A percentile compares a stretch with the other conserved stretches of the same genome.
phyloP scores from a whole-genome alignment of 176 grass and related monocot species.

The Avena atlantica region DNA sequence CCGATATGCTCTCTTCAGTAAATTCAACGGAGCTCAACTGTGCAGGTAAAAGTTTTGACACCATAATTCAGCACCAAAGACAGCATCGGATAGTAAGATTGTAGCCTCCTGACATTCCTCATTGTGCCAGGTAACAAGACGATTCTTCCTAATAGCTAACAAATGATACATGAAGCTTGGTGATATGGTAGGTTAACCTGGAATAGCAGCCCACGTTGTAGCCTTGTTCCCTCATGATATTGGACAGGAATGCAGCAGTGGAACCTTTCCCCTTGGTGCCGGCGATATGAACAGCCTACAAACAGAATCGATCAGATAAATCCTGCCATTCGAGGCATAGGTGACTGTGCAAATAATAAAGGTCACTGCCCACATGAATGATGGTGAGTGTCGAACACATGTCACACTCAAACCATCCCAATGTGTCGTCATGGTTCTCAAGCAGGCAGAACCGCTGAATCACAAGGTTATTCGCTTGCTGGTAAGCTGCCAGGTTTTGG shows the following conservation, averaged over 20 bases:
- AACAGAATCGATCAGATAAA: not conserved
- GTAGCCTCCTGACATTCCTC: not conserved
- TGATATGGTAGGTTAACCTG: slow-evolving; percentile 56
- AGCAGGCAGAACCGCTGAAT: not conserved
- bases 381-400: not conserved
- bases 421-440: not conserved
- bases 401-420: not conserved
- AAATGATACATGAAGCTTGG: not conserved
- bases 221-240: slow-evolving; percentile 84
- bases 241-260: slow-evolving; percentile 73
- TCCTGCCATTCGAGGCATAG: not conserved
- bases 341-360: not conserved
- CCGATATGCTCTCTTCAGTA: too few species aligned
- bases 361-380: not conserved
- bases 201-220: slow-evolving; percentile 88
- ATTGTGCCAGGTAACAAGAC: not conserved
- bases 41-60: not conserved
- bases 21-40: not conserved
- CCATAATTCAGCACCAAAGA: not conserved
- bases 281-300: slow-evolving; percentile 84
- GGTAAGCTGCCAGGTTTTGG: not conserved
- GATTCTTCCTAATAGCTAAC: not conserved
- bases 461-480: too few species aligned
- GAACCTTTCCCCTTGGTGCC: slow-evolving; percentile 99
- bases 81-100: not conserved